Evolutionary conservation across 208 protist genomes (phyloP), one percentile per base, ranked within the genome.

Genomic region (Crithidia expoeki): DNA sequence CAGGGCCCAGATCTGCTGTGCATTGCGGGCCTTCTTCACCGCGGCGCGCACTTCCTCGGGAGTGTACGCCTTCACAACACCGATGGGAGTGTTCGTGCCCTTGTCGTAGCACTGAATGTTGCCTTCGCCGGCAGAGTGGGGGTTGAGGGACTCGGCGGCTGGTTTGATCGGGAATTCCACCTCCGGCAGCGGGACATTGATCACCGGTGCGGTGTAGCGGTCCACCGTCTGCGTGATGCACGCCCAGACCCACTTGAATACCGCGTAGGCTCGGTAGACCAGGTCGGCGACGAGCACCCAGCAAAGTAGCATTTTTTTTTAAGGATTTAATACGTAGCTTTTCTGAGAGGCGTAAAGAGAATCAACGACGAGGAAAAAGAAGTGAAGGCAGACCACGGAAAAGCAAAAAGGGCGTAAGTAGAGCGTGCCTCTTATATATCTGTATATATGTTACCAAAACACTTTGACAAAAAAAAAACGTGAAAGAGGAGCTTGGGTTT

Each of bases 31-130:
- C 47, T 81, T 80, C 65, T 65, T 57, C 21, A 97, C 86, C 21
- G 65, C 72, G 19, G 66, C 82, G 33, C 80, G 84, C 50, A 97
- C 86, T 63, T 95, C 84, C 1, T 89, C 88, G 17, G 87, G 80
- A 21, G 79, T 80, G 61, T 78, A 86, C n/a, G 79, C 82, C 70
- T 84, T 86, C 32, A 94, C 92, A 5, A 70, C 65, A 57, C 92
- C 92, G 64, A 96, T 84, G 4, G 83, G 87, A 16, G 62, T 63
- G 64, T 96, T 96, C 21, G 87, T 94, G 47, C 92, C 92, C 77
- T 96, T 96, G 73, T 96, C 92, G 58, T 94, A 96, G 75, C 89
- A 96, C 68, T 88, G 87, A 68, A 96, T 93, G n/a, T 81, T 81
- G 16, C 83, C 87, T 34, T 88, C 78, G 1, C 87, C 86, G 10